Percentiles rank a stretch among this genome's conserved stretches.
Evolutionary conservation across 805 yeast species (phyloP).

Genomic region (Candida khao-thaluensis): DNA sequence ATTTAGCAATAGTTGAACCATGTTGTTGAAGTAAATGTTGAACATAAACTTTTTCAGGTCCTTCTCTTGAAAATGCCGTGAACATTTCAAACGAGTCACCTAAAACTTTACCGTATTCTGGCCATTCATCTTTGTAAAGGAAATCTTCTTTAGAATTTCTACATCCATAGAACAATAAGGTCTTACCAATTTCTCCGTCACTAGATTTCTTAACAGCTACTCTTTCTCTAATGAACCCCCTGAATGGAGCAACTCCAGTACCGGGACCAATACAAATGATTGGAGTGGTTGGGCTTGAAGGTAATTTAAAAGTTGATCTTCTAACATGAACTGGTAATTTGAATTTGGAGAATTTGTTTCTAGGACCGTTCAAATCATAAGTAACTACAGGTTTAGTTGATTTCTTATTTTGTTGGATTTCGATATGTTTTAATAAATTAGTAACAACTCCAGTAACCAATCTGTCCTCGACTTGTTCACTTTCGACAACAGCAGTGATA

Average conservation of each 20-base stretch:
- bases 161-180: conserved; percentile 83
- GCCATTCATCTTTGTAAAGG: conserved; percentile 89
- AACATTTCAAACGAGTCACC: conserved; percentile 66
- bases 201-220: conserved; percentile 46
- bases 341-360: conserved; percentile 49
- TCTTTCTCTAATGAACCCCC: conserved; percentile 91
- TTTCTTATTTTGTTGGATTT: conserved; percentile 53
- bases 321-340: conserved; percentile 90
- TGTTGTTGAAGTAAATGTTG: conserved; percentile 71
- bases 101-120: conserved; percentile 58
- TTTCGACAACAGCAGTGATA: conserved; percentile 91
- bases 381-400: conserved; percentile 46
- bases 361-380: conserved; percentile 85
- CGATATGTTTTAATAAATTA: conserved; percentile 75
- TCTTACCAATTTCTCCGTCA: conserved; percentile 55
- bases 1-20: conserved; percentile 51
- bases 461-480: conserved; percentile 34
- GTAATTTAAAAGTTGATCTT: conserved; percentile 92
- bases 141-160: conserved; percentile 78
- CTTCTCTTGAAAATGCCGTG: conserved; percentile 86
- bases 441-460: conserved; percentile 85
- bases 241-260: conserved; percentile 97
- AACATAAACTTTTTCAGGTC: conserved; percentile 66
- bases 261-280: conserved; percentile 96
- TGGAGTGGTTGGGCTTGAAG: conserved; percentile 79